Evolutionary conservation across 306 rosid genomes (phyloP).

Genomic region (Sphenostylis stenocarpa): DNA sequence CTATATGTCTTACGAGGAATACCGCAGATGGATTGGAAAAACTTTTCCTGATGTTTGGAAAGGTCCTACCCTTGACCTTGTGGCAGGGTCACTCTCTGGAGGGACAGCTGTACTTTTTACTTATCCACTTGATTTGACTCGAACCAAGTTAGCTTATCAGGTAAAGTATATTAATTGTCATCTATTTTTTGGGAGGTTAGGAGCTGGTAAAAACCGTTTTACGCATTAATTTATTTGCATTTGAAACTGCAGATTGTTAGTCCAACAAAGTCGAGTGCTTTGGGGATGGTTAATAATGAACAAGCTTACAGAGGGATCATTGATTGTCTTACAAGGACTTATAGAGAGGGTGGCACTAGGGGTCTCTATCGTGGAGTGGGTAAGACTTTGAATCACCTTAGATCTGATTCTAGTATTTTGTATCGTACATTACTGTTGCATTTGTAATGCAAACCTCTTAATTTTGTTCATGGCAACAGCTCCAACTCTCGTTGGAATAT

Average conservation of each 20-base stretch:
- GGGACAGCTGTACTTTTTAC: conserved; percentile 94
- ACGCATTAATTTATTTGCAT: background rate
- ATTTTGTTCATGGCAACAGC: conserved; percentile 54
- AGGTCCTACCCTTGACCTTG: conserved; percentile 93
- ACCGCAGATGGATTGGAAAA: conserved; percentile 80
- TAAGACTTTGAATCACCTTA: conserved; percentile 47
- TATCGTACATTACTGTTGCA: conserved; percentile 32
- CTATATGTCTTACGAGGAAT: conserved; percentile 87
- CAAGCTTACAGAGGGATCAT: conserved; percentile 73
- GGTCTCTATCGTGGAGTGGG: conserved; percentile 96
- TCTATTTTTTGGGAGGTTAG: background rate
- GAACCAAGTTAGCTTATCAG: conserved; percentile 96
- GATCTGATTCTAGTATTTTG: conserved; percentile 7
- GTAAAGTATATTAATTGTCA: conserved; percentile 32
- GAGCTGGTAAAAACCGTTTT: background rate
- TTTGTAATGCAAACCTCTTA: conserved; percentile 30
- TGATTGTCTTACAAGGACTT: conserved; percentile 81
- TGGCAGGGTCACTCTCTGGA: conserved; percentile 94
- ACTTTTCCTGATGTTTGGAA: conserved; percentile 67
- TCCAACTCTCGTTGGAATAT: conserved; percentile 92
- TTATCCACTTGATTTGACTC: conserved; percentile 87
- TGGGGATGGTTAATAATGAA: conserved; percentile 42
- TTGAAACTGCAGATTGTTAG: conserved; percentile 64
- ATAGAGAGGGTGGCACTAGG: conserved; percentile 72
- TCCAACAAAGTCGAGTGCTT: conserved; percentile 54